Evolutionary conservation across 202 grass and related monocot species (phyloP), one percentile per base, ranked within the genome.

Genomic region (Setaria viridis): DNA sequence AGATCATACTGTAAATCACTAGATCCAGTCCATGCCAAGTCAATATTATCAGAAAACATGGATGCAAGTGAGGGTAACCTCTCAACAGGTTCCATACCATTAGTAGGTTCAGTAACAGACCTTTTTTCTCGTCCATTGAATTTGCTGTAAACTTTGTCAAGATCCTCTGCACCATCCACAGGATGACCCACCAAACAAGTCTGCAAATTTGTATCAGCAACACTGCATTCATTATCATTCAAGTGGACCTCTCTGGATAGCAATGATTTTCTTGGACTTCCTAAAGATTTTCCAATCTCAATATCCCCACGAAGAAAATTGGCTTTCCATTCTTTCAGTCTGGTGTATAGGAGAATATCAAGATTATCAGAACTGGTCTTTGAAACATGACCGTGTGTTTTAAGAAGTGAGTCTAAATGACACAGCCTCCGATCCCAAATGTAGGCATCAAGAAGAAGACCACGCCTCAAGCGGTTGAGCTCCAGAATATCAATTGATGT

Each of bases 1-100:
- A 84, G 69, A 82, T 91, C 90, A 87, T 86, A 76, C 41, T 89
- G 82, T 67, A 85, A 73, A 49, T 91, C 89, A 74, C 77, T 81
- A 70, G 93, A 96, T 58, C 93, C 97, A 77, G 93, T 92, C 96
- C 96, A 99, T 46, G 93, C 93, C 76, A 91, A 92, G 89, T 96
- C 93, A 29, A 99, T 96, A 67, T 87, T 94, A 68, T 99, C 90
- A 80, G 97, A 99, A 74, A 96, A 88, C 76, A 86, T 85, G 74
- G 95, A 95, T 77, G 78, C 89, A 76, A 89, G 78, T 83, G 91
- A 91, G 56, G 90, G 60, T 74, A 90, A 80, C 56, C 87, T 89
- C 66, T 99, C 93, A 79, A 85, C 80, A 82, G 85, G 82, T 79
- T 80, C 82, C 62, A 85, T 70, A 84, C 21, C 53, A 56, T 42